A percentile compares a stretch with the other conserved stretches of the same genome.
These are phyloP conservation scores for Alternaria sp. DNA, from an alignment of 2,329 filamentous ascomycete genomes.

Conservation along the genomic window DNA sequence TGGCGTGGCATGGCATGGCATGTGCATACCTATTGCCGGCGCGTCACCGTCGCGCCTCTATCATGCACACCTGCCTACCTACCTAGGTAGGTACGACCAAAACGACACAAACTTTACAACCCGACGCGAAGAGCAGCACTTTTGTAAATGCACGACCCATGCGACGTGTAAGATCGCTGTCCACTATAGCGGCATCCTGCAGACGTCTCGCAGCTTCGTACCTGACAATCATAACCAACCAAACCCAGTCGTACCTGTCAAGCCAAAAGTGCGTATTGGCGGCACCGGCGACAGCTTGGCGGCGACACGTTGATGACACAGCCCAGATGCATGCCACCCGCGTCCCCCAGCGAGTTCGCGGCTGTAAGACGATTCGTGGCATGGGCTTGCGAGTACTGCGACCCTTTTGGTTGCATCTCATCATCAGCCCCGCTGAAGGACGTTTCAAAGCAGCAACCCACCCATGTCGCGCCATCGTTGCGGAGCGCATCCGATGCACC, in stretches of 20 bases:
- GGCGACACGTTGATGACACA: slow-evolving; percentile 9
- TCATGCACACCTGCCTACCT: neutral
- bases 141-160: neutral
- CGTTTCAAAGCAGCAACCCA: slow-evolving; percentile 35
- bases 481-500: slow-evolving; percentile 16
- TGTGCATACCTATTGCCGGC: neutral
- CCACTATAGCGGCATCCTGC: neutral
- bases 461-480: slow-evolving; percentile 21
- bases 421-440: slow-evolving; percentile 27
- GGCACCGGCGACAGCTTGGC: slow-evolving; percentile 20
- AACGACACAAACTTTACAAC: neutral
- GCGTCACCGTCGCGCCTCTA: neutral
- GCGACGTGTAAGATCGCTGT: neutral
- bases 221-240: slow-evolving; percentile 26
- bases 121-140: neutral
- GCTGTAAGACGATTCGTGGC: slow-evolving; percentile 19
- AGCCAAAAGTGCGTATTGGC: slow-evolving; percentile 3
- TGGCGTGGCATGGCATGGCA: neutral
- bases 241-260: slow-evolving; percentile 21
- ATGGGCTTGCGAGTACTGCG: slow-evolving; percentile 23
- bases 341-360: slow-evolving; percentile 11
- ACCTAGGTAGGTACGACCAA: neutral
- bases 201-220: slow-evolving; percentile 8
- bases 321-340: slow-evolving; percentile 12
- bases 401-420: slow-evolving; percentile 40